Evolutionary conservation across 2,329 filamentous ascomycete species (phyloP), one percentile per base, ranked within the genome.

Genomic region (Colletotrichum filicis): DNA sequence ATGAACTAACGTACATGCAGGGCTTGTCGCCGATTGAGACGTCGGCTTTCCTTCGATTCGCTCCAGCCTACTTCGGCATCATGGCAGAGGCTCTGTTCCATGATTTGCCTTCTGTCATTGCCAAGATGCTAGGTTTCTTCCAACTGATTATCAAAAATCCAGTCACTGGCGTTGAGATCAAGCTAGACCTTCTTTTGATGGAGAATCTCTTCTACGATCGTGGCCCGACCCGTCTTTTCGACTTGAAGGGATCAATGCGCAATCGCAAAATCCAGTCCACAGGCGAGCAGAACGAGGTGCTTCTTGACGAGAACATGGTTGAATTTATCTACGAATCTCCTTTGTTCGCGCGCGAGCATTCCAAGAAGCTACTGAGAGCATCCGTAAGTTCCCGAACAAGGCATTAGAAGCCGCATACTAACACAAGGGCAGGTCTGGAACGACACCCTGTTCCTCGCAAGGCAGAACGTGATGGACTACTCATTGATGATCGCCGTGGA

Each of bases 391-490:
- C 24, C 28, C 14, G 32, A 6, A 3, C 8, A 14, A 22, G 56
- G 14, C 14, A 9, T 12, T 22, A 24, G 5, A 28, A 12, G 26
- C 32, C 8, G 28, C 1, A 46, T 30, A 12, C 61, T 73, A 19
- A 65, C 22, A 35, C 35, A 26, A n/a, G 26, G 3, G 5, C 16
- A 79, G 77, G 77, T 99, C 2, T 98, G 95, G 92, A 99, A 99
- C 80, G 97, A 99, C 80, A 99, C 97, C 1, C 87, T 99, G 32
- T 99, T 98, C 85, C 85, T 99, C 65, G 95, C 94, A 60, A 92
- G 95, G 52, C 96, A 98, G 80, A 97, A 98, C 78, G 97, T 99
- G 67, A 99, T 99, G 97, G 97, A 99, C 83, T 99, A 99, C 84
- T 97, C 93, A 28, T 89, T 99, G 57, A 99, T 99, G 97, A 95